A percentile compares a stretch with the other conserved stretches of the same genome.
Evolutionary conservation across 2,329 filamentous ascomycete genomes (phyloP).

Genomic region (Lasiodiplodia hormozganensis): DNA sequence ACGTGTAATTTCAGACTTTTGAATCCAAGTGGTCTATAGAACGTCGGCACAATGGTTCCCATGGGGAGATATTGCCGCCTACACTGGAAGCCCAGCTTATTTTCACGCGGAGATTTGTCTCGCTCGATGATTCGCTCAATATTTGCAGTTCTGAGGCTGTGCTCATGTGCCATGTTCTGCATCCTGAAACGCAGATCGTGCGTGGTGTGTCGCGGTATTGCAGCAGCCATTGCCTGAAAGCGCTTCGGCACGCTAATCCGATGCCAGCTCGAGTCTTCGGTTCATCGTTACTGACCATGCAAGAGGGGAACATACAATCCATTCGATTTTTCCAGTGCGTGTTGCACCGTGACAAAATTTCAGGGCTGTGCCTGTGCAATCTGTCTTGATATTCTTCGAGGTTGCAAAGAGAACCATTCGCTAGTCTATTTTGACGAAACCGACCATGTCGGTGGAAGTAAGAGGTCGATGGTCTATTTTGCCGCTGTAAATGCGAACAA

Average conservation of each 20-base stretch:
- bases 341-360: background rate
- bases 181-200: background rate
- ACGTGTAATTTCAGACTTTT: no score
- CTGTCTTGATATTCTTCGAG: background rate
- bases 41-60: no score
- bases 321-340: background rate
- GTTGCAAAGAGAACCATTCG: slow-evolving; percentile 1
- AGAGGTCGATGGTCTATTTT: slow-evolving; percentile 11
- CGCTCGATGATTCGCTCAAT: background rate
- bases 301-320: background rate
- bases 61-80: no score
- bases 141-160: background rate
- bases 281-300: background rate
- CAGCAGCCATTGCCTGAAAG: background rate
- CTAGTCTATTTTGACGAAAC: slow-evolving; percentile 10
- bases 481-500: background rate
- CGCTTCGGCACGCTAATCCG: background rate
- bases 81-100: no score
- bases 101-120: no score
- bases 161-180: background rate
- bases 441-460: background rate
- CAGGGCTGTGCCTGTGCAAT: background rate
- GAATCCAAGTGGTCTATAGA: no score
- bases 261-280: background rate
- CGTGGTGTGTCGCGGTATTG: background rate